Conservation (phyloP, 768 basidiomycete genomes). For the Lentinula aciculospora region DNA sequence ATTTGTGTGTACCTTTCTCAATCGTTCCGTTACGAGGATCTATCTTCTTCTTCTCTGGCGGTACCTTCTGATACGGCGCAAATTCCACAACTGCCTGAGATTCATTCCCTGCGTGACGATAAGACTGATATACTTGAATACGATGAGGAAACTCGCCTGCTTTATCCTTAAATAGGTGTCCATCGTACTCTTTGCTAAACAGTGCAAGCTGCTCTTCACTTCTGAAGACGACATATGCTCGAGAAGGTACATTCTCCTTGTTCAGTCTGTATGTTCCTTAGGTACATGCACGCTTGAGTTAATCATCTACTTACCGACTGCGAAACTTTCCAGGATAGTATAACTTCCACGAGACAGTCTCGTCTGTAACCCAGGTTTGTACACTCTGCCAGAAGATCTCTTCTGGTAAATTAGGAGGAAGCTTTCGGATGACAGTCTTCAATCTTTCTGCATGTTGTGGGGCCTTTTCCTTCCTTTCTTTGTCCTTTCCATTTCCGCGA, state of each 20-base stretch:
- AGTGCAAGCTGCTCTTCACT: conserved; percentile 59
- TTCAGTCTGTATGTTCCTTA: conserved; percentile 43
- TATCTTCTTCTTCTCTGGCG: conserved; percentile 65
- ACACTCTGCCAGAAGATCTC: conserved; percentile 93
- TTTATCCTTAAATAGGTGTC: conserved; percentile 89
- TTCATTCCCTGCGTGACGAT: conserved; percentile 66
- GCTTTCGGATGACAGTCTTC: conserved; percentile 82
- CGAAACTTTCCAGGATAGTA: conserved; percentile 65
- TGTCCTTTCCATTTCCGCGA: conserved; percentile 20
- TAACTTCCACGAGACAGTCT: conserved; percentile 60
- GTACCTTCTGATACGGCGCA: conserved; percentile 86
- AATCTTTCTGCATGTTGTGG: conserved; percentile 43
- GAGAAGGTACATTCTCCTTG: conserved; percentile 80
- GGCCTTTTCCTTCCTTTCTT: conserved; percentile 27
- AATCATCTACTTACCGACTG: conserved; percentile 48
- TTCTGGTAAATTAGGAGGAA: conserved; percentile 91
- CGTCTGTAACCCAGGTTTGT: conserved; percentile 74
- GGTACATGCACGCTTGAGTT: background rate
- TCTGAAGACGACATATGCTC: conserved; percentile 92
- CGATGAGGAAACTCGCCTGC: conserved; percentile 50
- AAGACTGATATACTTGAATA: background rate
- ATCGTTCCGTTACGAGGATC: conserved; percentile 86
- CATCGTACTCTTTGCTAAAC: conserved; percentile 86
- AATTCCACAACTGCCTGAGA: conserved; percentile 89
- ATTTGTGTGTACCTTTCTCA: conserved; percentile 60